Base-by-base conservation (phyloP, 768 basidiomycete species). In the Trametes cubensis region DNA sequence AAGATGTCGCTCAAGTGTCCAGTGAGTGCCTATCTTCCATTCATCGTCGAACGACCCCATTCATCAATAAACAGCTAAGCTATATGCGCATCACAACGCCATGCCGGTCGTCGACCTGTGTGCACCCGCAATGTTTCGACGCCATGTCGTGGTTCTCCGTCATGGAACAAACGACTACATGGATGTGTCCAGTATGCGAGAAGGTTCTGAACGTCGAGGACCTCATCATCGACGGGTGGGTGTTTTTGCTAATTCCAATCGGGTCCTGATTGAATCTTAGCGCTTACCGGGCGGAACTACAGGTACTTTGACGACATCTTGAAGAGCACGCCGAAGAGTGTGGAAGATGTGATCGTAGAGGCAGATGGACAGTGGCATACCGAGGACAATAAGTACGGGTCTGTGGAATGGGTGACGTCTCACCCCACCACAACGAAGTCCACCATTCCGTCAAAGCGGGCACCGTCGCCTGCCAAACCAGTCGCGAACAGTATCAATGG, bases 321-420 rank as follows among this genome's bases (percentile, higher is more conserved):
- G 69, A 85, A 85, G 66, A 76, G 81, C 26, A 92, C 89, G 3
- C 82, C 91, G 0, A 91, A 95, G 23, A 80, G 78, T 55, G 86
- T 93, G 14, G 97, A 99, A 52, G 92, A 97, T 65, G 94, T 99
- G 25, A 82, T 96, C 58, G 87, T 99, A 17, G 96, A 99, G 74
- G 85, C 93, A 6, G 88, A 96, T 71, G 95, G 94, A 1, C 89
- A 95, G 72, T 99, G 97, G 97, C 95, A 97, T 72, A 94, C 94
- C 0, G 77, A 83, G 18, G 94, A 98, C 75, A 83, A 90, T 77
- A 93, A 90, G 74, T 90, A 84, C 69, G 94, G 85, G 1, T 94
- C 92, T 20, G 68, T 77, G 1, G 77, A 73, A 30, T 97, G 95
- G 94, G 84, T 81, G 66, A 80, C 81, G 46, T 66, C 74, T 0